Base-by-base conservation (phyloP, 495 filamentous ascomycete genomes). In the Parathielavia hyrcaniae region DNA sequence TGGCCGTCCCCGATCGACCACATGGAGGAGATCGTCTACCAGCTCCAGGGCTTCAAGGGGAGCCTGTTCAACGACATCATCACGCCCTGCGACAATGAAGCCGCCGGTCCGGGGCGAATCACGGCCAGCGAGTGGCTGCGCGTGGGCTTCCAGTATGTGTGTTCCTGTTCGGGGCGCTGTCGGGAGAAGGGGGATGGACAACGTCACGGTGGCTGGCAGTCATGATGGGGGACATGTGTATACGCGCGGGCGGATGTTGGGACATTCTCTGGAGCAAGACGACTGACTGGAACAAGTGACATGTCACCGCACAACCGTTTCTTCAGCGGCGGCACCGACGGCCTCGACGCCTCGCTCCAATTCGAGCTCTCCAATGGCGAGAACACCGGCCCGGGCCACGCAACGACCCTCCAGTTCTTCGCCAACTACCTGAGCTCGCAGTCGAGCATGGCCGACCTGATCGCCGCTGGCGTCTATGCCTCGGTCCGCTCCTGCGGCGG, bases 81-180 rank as follows among this genome's bases (percentile, higher is more conserved):
- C 49, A 80, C 73, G 39, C 83, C 83, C 6, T 86, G 83, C 67
- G 73, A 74, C 35, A 79, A 76, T 41, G 78, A 81, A 48, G 73
- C 77, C 43, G 73, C 77, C 5, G 79, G 77, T 0, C 75, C 79
- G 8, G 81, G 81, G 39, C 75, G 81, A 46, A 71, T 78, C 26
- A 77, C 80, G 36, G 78, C 83, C 13, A 77, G 81, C 6, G 82
- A 85, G 69, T 85, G 81, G 82, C 65, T 86, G 50, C 77, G 82
- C 23, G 73, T 79, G 13, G 81, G 77, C 39, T 85, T 86, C 58
- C 83, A 86, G 64, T 68, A 64, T 36, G 65, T 65, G 32, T 35
- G 17, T 43, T 34, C 2, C 22, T 30, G 39, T 44, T 13, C 32
- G 7, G 2, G 23, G 16, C 13, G 17, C 23, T 38, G 35, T 26